Evolutionary conservation across 2,329 filamentous ascomycete species (phyloP), one percentile per base, ranked within the genome.

Genomic region (Ophiostoma ips): DNA sequence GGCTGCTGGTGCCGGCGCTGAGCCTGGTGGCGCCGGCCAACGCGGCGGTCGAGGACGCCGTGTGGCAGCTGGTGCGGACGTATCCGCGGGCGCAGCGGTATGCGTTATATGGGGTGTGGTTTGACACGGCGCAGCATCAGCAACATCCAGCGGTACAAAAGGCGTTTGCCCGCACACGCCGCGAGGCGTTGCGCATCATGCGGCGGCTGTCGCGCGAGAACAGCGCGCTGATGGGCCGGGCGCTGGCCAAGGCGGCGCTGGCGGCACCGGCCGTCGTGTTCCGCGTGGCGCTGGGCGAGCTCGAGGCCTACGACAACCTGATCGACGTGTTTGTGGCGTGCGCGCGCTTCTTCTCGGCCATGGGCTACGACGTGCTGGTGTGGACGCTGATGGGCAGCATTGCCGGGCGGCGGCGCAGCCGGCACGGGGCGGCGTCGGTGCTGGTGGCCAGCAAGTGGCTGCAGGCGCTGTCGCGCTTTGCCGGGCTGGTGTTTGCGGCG

Each of bases 271-370:
- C 90, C 24, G 76, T 95, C 51, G 89, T 96, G 21, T 95, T 95
- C 68, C 81, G 81, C 59, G 84, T 90, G 51, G 87, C 89, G 7
- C 79, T 98, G 52, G 82, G 82, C 55, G 89, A 95, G 64, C 87
- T 95, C 52, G 89, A 98, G 64, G 83, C 84, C 0, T 98, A 98
- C 63, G 85, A 84, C 62, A 98, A 96, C 61, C 75, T 98, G 53
- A 95, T 95, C 51, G 87, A 95, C 54, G 87, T 87, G 5, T 87
- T 98, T 54, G 89, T 96, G 13, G 88, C 95, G 62, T 95, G 89
- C 60, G 88, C 87, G 36, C 83, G 87, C 59, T 95, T 95, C 63
- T 95, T 96, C 58, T 95, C 90, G 1, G 81, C 86, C 50, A 70
- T 98, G 35, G 90, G 87, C 0, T 95, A 95, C 62, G 92, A 98